Evolutionary conservation across 768 basidiomycete genomes (phyloP).

Genomic region (Boletus rubroflammeus): DNA sequence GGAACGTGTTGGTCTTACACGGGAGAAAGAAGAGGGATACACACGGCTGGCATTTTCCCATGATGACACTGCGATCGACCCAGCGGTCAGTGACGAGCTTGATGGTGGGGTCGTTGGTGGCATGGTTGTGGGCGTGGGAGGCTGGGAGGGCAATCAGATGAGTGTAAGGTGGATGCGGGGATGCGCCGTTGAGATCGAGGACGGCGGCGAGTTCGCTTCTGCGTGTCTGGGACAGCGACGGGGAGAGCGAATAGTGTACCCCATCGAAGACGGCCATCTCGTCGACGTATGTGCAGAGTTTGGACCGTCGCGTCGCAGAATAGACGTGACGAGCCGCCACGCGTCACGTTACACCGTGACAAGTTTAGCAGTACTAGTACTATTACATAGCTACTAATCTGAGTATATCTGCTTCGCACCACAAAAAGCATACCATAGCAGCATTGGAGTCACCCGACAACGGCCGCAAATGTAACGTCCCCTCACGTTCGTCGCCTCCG

Average conservation of each 20-base stretch:
- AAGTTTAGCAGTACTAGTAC: no score
- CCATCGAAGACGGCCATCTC: constrained; percentile 38
- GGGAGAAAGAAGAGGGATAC: constrained; percentile 24
- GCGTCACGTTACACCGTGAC: not conserved
- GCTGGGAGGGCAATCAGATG: constrained; percentile 50
- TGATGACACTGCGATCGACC: constrained; percentile 63
- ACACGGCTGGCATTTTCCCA: constrained; percentile 56
- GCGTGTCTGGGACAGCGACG: constrained; percentile 42
- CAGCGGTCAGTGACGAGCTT: constrained; percentile 48
- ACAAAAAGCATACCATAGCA: no score
- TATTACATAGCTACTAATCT: no score
- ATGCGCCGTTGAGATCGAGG: constrained; percentile 55
- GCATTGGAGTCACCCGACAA: not conserved
- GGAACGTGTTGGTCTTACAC: constrained; percentile 1
- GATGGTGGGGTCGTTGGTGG: constrained; percentile 36
- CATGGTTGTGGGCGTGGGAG: constrained; percentile 40
- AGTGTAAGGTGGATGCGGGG: constrained; percentile 46
- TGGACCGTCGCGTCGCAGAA: not conserved
- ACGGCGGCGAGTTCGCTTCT: constrained; percentile 43
- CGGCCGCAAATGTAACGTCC: not conserved
- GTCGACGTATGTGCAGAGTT: not conserved
- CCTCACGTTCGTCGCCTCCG: no score
- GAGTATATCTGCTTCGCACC: no score
- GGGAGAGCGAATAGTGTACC: constrained; percentile 47
- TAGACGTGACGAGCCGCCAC: not conserved